These are phyloP conservation scores for Quaeritorhiza haematococci DNA, from an alignment of 371 early-diverging fungal species.

Conservation along the genomic window DNA sequence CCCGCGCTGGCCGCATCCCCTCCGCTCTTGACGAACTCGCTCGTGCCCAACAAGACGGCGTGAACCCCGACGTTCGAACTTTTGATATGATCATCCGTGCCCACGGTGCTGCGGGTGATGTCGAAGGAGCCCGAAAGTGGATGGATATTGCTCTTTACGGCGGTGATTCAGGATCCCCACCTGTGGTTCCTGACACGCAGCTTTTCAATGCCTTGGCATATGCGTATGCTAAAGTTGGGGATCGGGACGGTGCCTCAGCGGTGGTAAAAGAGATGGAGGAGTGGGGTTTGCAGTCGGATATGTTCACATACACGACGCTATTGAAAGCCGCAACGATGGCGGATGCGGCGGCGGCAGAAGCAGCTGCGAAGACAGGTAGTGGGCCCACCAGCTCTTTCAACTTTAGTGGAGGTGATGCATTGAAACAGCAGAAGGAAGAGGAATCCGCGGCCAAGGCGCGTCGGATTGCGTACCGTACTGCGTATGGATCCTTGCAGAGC, in stretches of 20 bases:
- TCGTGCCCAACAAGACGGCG: background rate
- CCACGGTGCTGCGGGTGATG: conserved; percentile 16
- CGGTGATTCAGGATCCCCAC: no score
- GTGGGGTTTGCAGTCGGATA: conserved; percentile 30
- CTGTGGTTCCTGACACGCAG: conserved; percentile 19
- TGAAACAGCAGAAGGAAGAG: no score
- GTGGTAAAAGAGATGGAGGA: conserved; percentile 33
- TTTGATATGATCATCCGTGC: conserved; percentile 34
- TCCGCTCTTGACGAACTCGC: no score
- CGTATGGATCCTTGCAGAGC: no score
- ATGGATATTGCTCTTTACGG: conserved; percentile 14
- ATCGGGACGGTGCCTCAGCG: conserved; percentile 21
- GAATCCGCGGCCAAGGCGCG: no score
- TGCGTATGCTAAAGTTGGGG: conserved; percentile 18
- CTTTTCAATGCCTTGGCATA: conserved; percentile 29
- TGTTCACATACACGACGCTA: conserved; percentile 44
- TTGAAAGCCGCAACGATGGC: no score
- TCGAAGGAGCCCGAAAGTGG: conserved; percentile 21
- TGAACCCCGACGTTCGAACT: conserved; percentile 22
- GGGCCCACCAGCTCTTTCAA: no score
- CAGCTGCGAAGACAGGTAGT: no score
- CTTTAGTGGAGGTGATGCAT: no score
- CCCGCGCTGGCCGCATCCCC: no score
- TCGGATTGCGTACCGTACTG: no score
- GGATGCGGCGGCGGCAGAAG: no score